Evolutionary conservation across 2,329 filamentous ascomycete species (phyloP).

Genomic region (Monosporascus ibericus): DNA sequence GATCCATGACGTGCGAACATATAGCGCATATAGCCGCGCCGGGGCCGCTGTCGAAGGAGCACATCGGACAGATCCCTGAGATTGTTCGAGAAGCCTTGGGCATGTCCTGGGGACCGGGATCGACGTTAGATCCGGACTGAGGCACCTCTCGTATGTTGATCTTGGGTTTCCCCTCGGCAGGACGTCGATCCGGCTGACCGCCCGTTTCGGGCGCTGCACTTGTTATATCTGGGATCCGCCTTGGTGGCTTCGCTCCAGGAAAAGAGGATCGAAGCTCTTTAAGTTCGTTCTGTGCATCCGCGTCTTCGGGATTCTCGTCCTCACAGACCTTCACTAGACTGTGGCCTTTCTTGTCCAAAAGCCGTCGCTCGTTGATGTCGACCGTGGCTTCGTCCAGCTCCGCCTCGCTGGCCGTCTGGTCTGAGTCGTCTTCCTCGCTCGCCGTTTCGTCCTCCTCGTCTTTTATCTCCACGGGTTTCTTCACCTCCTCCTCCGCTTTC

Average conservation of each 20-base stretch:
- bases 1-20: conserved; percentile 64
- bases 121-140: conserved; percentile 1
- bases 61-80: conserved; percentile 47
- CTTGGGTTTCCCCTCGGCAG: conserved; percentile 1
- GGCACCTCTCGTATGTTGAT: conserved; percentile 2
- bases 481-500: conserved; percentile 39
- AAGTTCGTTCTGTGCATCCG: conserved; percentile 56
- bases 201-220: conserved; percentile 7
- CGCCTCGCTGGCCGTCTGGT: conserved; percentile 35
- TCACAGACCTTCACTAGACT: conserved; percentile 71
- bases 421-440: conserved; percentile 31
- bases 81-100: not conserved
- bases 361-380: conserved; percentile 57
- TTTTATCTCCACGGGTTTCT: conserved; percentile 30
- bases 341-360: conserved; percentile 61
- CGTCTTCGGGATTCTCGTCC: conserved; percentile 55
- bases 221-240: conserved; percentile 5
- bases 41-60: conserved; percentile 58
- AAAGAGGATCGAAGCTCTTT: conserved; percentile 48
- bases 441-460: conserved; percentile 19
- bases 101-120: conserved; percentile 4
- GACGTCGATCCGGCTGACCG: conserved; percentile 3
- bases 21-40: conserved; percentile 55
- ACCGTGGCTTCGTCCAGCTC: conserved; percentile 41
- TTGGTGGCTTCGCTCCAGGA: conserved; percentile 14